Conservation (phyloP, 2,329 filamentous ascomycete genomes). For the Cladorrhinum sp. region DNA sequence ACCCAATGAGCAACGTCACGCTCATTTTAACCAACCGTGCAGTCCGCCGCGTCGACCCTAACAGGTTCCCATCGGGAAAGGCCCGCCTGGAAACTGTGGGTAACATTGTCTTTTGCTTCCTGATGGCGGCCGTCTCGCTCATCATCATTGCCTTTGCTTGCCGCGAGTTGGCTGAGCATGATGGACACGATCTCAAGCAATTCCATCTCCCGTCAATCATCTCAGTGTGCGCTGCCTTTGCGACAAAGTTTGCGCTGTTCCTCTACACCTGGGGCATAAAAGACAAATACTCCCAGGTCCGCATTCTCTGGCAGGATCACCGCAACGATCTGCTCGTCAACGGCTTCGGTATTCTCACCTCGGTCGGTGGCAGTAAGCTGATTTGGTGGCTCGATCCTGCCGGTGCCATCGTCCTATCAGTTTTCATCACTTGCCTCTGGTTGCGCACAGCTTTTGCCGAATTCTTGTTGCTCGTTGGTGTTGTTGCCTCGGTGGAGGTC, state of each 20-base stretch:
- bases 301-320: conserved; percentile 95
- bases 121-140: conserved; percentile 90
- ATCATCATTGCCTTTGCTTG: conserved; percentile 89
- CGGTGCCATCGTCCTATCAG: conserved; percentile 80
- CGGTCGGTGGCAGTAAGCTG: conserved; percentile 84
- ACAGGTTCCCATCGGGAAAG: conserved; percentile 87
- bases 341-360: conserved; percentile 85
- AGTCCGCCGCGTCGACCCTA: conserved; percentile 79
- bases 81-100: conserved; percentile 92
- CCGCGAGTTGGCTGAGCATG: conserved; percentile 60
- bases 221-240: conserved; percentile 79
- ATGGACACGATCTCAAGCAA: conserved; percentile 48
- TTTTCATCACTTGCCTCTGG: conserved; percentile 79
- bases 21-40: conserved; percentile 85
- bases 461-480: conserved; percentile 87
- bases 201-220: conserved; percentile 84
- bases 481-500: conserved; percentile 78
- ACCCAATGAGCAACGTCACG: conserved; percentile 84
- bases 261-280: conserved; percentile 89
- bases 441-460: conserved; percentile 80
- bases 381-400: conserved; percentile 93
- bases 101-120: conserved; percentile 93
- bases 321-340: conserved; percentile 98
- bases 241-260: conserved; percentile 79
- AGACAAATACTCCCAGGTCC: conserved; percentile 86